Evolutionary conservation across 1,284 basidiomycete genomes (phyloP).

Genomic region (Puccinia coronata): DNA sequence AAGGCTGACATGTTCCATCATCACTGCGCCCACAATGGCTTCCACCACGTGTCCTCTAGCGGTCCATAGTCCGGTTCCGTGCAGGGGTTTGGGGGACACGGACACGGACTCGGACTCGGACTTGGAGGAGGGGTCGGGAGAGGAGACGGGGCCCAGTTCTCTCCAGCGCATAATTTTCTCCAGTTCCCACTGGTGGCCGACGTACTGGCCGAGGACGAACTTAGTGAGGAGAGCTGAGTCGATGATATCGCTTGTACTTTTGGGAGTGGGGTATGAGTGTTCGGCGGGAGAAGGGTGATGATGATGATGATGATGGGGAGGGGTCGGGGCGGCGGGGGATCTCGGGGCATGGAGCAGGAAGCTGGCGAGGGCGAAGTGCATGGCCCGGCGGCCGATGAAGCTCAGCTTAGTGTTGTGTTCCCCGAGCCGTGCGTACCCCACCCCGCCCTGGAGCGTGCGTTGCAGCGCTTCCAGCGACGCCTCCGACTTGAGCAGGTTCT

Average conservation of each 20-base stretch:
- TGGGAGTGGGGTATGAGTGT: not conserved
- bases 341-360: conserved; percentile 33
- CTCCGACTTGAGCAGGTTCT: conserved; percentile 45
- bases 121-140: not conserved
- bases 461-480: conserved; percentile 11
- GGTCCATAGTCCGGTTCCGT: conserved; percentile 40
- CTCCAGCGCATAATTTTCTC: conserved; percentile 50
- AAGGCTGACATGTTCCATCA: conserved; percentile 44
- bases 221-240: conserved; percentile 40
- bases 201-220: conserved; percentile 46
- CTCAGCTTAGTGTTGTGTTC: conserved; percentile 48
- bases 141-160: conserved; percentile 11
- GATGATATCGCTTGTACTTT: no score
- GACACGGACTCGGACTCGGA: no score
- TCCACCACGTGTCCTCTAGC: conserved; percentile 46
- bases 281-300: not conserved
- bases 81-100: not conserved
- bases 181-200: conserved; percentile 48
- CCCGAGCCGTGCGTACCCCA: conserved; percentile 36
- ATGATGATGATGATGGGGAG: not conserved
- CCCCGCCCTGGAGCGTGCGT: not conserved
- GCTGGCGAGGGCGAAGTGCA: conserved; percentile 44
- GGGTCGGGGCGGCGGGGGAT: not conserved
- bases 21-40: conserved; percentile 46
- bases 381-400: conserved; percentile 45